Evolutionary conservation across 805 yeast species (phyloP).

Genomic region (Wickerhamomyces xylosicus): DNA sequence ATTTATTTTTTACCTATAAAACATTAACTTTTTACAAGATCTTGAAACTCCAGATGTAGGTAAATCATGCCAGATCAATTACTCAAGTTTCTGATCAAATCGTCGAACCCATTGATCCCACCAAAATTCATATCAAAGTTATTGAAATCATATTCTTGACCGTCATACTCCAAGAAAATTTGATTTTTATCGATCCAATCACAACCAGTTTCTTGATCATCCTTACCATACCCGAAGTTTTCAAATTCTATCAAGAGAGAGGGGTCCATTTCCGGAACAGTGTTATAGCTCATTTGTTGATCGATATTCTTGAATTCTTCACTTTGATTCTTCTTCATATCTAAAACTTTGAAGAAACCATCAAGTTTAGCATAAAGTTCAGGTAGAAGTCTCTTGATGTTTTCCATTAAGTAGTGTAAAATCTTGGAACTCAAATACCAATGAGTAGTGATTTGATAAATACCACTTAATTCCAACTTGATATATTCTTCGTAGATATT

Average conservation of each 20-base stretch:
- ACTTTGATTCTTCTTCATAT: neutral
- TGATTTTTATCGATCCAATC: slow-evolving; percentile 45
- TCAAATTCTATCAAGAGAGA: slow-evolving; percentile 6
- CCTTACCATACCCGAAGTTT: neutral
- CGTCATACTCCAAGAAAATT: slow-evolving; percentile 24
- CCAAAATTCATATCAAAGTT: neutral
- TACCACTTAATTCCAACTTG: slow-evolving; percentile 37
- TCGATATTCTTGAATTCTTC: slow-evolving; percentile 1
- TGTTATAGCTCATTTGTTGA: neutral
- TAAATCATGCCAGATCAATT: too few relatives aligned
- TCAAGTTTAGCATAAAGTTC: slow-evolving; percentile 22
- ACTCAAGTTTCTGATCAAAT: neutral
- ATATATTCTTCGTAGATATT: slow-evolving; percentile 36
- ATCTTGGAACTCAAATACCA: slow-evolving; percentile 40
- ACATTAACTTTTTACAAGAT: too few relatives aligned
- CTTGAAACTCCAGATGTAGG: too few relatives aligned
- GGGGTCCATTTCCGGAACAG: slow-evolving; percentile 2
- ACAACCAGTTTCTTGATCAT: slow-evolving; percentile 40
- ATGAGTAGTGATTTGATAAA: slow-evolving; percentile 38
- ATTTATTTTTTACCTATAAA: too few relatives aligned
- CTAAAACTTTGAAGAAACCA: neutral
- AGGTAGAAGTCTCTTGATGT: slow-evolving; percentile 32
- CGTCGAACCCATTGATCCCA: neutral
- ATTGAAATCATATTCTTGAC: neutral
- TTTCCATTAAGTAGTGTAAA: slow-evolving; percentile 35